Evolutionary conservation across 2,329 filamentous ascomycete species (phyloP), one percentile per base, ranked within the genome.

Genomic region (Verticillium nonalfalfae): DNA sequence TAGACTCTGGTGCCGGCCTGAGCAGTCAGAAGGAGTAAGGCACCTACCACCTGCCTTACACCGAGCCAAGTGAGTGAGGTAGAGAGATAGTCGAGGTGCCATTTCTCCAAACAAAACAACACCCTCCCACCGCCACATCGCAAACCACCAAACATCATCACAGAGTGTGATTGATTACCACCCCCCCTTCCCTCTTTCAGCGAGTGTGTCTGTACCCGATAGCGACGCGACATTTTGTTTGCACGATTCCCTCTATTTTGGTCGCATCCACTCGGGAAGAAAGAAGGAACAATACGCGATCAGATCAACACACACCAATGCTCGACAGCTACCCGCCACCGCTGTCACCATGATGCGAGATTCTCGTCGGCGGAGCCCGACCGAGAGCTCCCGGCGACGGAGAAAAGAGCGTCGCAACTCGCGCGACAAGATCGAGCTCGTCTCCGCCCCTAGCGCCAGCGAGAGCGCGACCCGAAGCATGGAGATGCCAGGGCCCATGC

Each of bases 311-410:
- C 45, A 50, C 54, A 35, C 54, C 59, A 61, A 65, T 65, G 64
- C 60, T 52, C 62, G 38, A 57, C 58, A 57, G 60, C 56, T 33
- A 55, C 57, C 59, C 21, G 56, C 45, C 57, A 57, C 56, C 60
- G 63, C 68, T 66, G 66, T 70, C 67, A 76, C 71, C 71, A 84
- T 81, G 80, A 81, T 83, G 81, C 77, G 79, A 76, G 78, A 80
- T 70, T 75, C 78, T 74, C 81, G 81, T 72, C 80, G 79, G 69
- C 79, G 82, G 76, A 85, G 82, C 75, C 81, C 80, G 45, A 50
- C 45, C 61, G 82, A 84, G 68, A 78, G 78, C 76, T 78, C 78
- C 70, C 77, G 80, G 71, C 80, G 82, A 71, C 80, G 81, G 76
- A 71, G 69, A 61, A 61, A 59, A 50, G 61, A 65, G 40, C 63